These are phyloP conservation scores for Mrakia frigida DNA, from an alignment of 768 basidiomycete genomes.

Conservation along the genomic window DNA sequence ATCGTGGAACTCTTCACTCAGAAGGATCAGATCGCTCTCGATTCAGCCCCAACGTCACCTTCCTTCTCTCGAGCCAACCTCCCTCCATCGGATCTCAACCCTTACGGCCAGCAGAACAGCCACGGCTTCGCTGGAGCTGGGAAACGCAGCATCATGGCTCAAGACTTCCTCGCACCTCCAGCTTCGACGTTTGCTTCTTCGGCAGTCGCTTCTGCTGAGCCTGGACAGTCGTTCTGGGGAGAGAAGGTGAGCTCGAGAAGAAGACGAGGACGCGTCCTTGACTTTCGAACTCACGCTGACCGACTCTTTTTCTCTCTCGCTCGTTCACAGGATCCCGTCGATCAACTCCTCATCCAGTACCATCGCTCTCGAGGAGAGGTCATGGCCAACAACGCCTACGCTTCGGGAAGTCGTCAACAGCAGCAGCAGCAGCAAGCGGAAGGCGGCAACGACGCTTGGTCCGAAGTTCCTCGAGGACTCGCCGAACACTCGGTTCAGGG, in stretches of 20 bases:
- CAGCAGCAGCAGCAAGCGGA: slow-evolving; percentile 1
- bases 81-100: neutral
- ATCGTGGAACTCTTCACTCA: slow-evolving; percentile 46
- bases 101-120: neutral
- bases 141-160: slow-evolving; percentile 1
- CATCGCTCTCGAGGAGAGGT: neutral
- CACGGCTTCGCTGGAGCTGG: slow-evolving; percentile 6
- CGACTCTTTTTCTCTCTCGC: neutral
- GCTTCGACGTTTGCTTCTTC: neutral
- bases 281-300: neutral
- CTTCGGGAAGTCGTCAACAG: neutral
- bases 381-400: neutral
- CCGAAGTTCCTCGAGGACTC: neutral
- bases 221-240: slow-evolving; percentile 1
- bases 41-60: slow-evolving; percentile 6
- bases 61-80: neutral
- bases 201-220: slow-evolving; percentile 1
- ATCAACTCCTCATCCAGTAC: slow-evolving; percentile 26
- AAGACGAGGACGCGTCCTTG: neutral
- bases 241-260: slow-evolving; percentile 1
- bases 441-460: slow-evolving; percentile 18
- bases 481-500: slow-evolving; percentile 13
- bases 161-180: slow-evolving; percentile 21
- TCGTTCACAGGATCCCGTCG: slow-evolving; percentile 28
- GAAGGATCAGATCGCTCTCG: slow-evolving; percentile 36